These are phyloP conservation scores for Trebouxia gelatinosa DNA, from an alignment of 163 green algal genomes.

Conservation along the genomic window DNA sequence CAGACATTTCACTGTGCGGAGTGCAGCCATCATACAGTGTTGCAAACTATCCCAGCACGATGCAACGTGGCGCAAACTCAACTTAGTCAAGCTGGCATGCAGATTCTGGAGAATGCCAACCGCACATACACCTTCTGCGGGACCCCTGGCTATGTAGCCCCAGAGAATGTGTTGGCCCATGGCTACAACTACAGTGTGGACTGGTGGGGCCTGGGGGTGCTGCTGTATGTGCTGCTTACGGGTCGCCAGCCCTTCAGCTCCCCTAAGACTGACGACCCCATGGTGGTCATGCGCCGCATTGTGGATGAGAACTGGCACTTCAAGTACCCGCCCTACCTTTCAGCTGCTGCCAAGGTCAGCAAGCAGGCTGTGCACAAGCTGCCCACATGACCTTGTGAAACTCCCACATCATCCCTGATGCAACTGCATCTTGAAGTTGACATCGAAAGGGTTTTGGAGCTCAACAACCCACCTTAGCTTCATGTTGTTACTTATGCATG, in stretches of 20 bases:
- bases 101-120: constrained; percentile 74
- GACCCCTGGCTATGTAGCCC: constrained; percentile 95
- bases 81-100: constrained; percentile 6
- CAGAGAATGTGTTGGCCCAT: constrained; percentile 93
- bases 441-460: too few species aligned
- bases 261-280: constrained; percentile 93
- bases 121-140: constrained; percentile 98
- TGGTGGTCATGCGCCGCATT: constrained; percentile 95
- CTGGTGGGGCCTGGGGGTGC: constrained; percentile 90
- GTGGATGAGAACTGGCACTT: constrained; percentile 92
- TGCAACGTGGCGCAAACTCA: too few species aligned
- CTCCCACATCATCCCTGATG: too few species aligned
- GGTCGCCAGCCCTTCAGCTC: constrained; percentile 93
- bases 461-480: too few species aligned
- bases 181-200: constrained; percentile 95
- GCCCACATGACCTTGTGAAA: too few species aligned
- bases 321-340: constrained; percentile 92
- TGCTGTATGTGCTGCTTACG: constrained; percentile 95
- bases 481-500: too few species aligned
- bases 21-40: too few species aligned
- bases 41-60: too few species aligned
- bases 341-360: constrained; percentile 64
- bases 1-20: too few species aligned
- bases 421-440: too few species aligned
- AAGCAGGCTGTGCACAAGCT: background rate